Evolutionary conservation across 805 yeast species (phyloP), one percentile per base, ranked within the genome.

Genomic region (Candida vaughaniae): DNA sequence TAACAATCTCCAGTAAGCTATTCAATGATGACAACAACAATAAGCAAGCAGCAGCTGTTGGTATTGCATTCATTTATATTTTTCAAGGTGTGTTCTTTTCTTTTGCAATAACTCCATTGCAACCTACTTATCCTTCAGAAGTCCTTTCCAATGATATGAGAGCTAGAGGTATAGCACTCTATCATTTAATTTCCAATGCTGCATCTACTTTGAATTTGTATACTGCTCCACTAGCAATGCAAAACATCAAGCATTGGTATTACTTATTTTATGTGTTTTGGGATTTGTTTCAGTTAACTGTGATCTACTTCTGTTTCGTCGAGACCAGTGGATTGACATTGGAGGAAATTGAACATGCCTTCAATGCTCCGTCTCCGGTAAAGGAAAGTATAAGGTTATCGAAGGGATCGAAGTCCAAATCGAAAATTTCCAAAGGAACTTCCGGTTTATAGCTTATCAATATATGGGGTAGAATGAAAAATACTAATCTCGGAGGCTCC

Each of bases 41-140:
- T 22, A 30, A 42, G 6, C 47, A 38, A 17, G 56, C 57, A 16
- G 51, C 55, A 5, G 42, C 36, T 8, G 56, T 47, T 14, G 47
- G 56, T 3, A 44, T 58, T 31, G 56, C 51, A 2, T 58, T 58
- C 40, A 44, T 57, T n/a, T 58, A 53, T 35, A 36, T 54, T 10
- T 57, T 55, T 36, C 42, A 34, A 12, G 51, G 51, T 19, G 51
- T 52, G 10, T 48, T 52, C 16, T 57, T 53, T 41, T 55, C 60
- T 12, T 52, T 58, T 41, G 61, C 60, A 2, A 55, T 59, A 37
- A 63, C 66, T 15, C 62, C 69, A 6, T 47, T 64, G 47, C 66
- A 60, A 33, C 62, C 63, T 10, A 51, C 60, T 18, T 64, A 64
- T 36, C 62, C 65, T 5, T 50, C 55, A 4, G 59, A 54, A 35